phyloP scores from a whole-genome alignment of 176 grass and related monocot species.

The Poa annua region DNA sequence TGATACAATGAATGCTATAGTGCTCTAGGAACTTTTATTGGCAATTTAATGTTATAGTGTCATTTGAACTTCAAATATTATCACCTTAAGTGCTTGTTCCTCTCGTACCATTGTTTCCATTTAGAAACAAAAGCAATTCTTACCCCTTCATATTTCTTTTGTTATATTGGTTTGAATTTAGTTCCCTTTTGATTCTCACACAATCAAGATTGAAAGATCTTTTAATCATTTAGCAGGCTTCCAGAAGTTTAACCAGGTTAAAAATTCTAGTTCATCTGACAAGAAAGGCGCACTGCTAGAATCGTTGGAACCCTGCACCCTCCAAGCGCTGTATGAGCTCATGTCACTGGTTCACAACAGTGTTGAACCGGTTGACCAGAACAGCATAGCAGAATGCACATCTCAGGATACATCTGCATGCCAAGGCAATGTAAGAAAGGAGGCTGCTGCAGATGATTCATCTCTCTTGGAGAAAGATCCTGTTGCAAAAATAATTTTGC shows the following conservation, averaged over 20 bases:
- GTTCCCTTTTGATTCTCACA: conserved; percentile 27
- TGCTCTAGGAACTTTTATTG: not conserved
- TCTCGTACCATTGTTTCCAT: not conserved
- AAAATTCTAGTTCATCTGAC: conserved; percentile 31
- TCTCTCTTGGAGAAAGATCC: conserved; percentile 57
- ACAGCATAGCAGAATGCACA: conserved; percentile 32
- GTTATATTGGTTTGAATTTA: not conserved
- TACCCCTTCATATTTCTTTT: not conserved
- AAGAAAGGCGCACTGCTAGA: conserved; percentile 55
- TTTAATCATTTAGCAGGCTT: conserved; percentile 57
- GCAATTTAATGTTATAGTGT: not conserved
- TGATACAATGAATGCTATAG: not conserved
- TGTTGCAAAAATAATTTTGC: conserved; percentile 71
- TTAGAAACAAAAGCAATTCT: not conserved
- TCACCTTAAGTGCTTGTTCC: not conserved
- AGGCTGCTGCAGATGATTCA: conserved; percentile 46
- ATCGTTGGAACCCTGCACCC: conserved; percentile 65
- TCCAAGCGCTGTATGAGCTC: conserved; percentile 72
- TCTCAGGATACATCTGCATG: conserved; percentile 45
- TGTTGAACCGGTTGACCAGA: conserved; percentile 57
- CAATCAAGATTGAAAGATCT: not conserved
- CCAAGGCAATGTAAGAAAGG: conserved; percentile 45
- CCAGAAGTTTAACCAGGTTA: conserved; percentile 33
- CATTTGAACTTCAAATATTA: not conserved
- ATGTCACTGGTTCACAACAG: conserved; percentile 80